These are phyloP conservation scores for Olyra latifolia DNA, from an alignment of 176 grass and related monocot species.

Conservation along the genomic window DNA sequence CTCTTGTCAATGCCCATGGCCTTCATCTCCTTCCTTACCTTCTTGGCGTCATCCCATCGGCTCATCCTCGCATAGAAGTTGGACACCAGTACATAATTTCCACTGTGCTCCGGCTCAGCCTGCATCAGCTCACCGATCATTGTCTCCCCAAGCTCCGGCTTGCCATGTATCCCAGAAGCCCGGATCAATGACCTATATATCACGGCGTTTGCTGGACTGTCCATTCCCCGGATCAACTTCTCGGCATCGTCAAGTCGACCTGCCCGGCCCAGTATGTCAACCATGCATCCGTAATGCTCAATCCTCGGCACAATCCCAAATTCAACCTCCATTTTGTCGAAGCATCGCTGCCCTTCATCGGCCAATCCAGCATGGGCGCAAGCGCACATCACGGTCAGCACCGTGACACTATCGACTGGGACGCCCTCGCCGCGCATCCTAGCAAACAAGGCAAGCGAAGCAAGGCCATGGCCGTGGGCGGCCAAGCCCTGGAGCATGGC, in stretches of 20 bases:
- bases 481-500: slow-evolving; percentile 38
- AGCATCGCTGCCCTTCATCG: slow-evolving; percentile 21
- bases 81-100: slow-evolving; percentile 24
- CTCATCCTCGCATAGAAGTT: slow-evolving; percentile 27
- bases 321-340: slow-evolving; percentile 28
- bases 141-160: slow-evolving; percentile 11
- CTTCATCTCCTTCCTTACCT: slow-evolving; percentile 26
- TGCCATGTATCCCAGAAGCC: slow-evolving; percentile 22
- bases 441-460: slow-evolving; percentile 24
- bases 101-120: slow-evolving; percentile 12
- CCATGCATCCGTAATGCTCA: slow-evolving; percentile 45
- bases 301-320: slow-evolving; percentile 27
- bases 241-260: slow-evolving; percentile 38
- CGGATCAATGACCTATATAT: slow-evolving; percentile 37
- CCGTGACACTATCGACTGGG: slow-evolving; percentile 26
- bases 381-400: slow-evolving; percentile 25
- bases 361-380: slow-evolving; percentile 44
- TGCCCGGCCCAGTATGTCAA: slow-evolving; percentile 36
- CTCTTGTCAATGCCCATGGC: slow-evolving; percentile 34
- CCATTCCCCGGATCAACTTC: slow-evolving; percentile 22
- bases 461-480: slow-evolving; percentile 22
- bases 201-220: not conserved
- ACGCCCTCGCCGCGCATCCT: slow-evolving; percentile 21
- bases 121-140: slow-evolving; percentile 21
- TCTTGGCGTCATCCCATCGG: slow-evolving; percentile 30